phyloP scores from a whole-genome alignment of 371 early-diverging fungal genomes.

The Cokeromyces recurvatus region DNA sequence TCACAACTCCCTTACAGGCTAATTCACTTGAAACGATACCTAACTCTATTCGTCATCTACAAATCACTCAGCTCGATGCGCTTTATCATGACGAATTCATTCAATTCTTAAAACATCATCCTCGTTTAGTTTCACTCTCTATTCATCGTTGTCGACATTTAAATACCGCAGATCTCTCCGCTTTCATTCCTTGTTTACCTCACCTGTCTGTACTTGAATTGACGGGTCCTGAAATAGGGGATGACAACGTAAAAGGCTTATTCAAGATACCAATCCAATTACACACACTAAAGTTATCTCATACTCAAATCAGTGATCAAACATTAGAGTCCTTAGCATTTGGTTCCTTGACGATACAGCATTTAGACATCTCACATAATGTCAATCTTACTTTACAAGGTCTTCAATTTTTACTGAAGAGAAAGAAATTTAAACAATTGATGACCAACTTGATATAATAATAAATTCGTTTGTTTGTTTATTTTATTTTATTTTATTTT shows the following conservation, averaged over 20 bases:
- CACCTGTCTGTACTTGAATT: slow-evolving; percentile 6
- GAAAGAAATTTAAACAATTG: slow-evolving; percentile 3
- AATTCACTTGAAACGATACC: slow-evolving; percentile 8
- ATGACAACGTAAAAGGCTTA: slow-evolving; percentile 1
- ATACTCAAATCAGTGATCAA: slow-evolving; percentile 13
- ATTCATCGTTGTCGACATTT: slow-evolving; percentile 10
- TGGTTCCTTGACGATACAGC: slow-evolving; percentile 7
- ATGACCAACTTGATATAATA: no score
- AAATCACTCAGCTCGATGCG: slow-evolving; percentile 14
- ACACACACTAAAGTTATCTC: slow-evolving; percentile 6
- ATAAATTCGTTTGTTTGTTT: no score
- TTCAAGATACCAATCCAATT: slow-evolving; percentile 6
- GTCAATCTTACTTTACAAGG: slow-evolving; percentile 4
- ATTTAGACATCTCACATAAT: slow-evolving; percentile 14
- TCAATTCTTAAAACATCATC: slow-evolving; percentile 2
- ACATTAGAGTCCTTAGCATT: slow-evolving; percentile 7
- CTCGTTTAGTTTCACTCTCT: not conserved
- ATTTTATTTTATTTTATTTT: no score
- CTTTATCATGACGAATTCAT: slow-evolving; percentile 2
- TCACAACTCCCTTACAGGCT: slow-evolving; percentile 12
- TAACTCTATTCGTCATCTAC: slow-evolving; percentile 2
- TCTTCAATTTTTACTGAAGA: not conserved
- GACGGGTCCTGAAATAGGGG: slow-evolving; percentile 9
- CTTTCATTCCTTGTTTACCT: slow-evolving; percentile 3
- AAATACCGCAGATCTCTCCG: slow-evolving; percentile 1